A percentile compares a stretch with the other conserved stretches of the same genome.
These are phyloP conservation scores for Parsonsia alboflavescens DNA, from an alignment of 257 asterid species.

Conservation along the genomic window DNA sequence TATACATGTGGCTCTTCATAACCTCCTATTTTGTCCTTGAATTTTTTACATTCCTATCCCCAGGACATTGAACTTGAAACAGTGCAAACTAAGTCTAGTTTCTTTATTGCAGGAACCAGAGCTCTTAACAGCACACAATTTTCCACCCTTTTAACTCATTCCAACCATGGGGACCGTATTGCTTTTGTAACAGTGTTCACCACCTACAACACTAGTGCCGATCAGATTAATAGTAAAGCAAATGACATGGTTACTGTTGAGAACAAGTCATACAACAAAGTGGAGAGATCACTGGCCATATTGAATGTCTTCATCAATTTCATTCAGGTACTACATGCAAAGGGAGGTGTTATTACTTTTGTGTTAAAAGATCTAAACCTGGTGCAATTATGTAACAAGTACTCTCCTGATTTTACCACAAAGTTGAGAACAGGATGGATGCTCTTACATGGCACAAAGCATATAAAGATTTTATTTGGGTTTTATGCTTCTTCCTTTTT, in stretches of 20 bases:
- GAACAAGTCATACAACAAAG: conserved; percentile 59
- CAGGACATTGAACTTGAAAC: conserved; percentile 8
- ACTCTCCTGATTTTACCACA: neutral
- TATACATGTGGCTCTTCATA: neutral
- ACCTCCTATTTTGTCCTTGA: conserved; percentile 2
- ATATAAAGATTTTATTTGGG: neutral
- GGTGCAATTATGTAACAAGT: neutral
- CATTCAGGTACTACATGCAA: conserved; percentile 54
- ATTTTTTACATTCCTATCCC: neutral
- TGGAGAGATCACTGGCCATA: conserved; percentile 78
- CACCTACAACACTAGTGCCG: conserved; percentile 49
- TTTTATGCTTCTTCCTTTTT: neutral
- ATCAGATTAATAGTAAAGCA: conserved; percentile 30
- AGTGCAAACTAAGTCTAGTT: conserved; percentile 9
- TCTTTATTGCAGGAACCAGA: conserved; percentile 45
- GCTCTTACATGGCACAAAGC: neutral
- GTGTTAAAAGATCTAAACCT: neutral
- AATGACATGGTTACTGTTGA: conserved; percentile 63
- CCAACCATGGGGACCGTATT: conserved; percentile 35
- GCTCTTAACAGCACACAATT: conserved; percentile 64
- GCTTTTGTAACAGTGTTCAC: conserved; percentile 74
- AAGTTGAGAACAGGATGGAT: neutral
- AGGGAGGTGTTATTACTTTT: neutral
- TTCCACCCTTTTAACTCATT: conserved; percentile 18
- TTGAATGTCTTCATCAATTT: conserved; percentile 71